Evolutionary conservation across 768 basidiomycete species (phyloP).

Genomic region (Bullera alba): DNA sequence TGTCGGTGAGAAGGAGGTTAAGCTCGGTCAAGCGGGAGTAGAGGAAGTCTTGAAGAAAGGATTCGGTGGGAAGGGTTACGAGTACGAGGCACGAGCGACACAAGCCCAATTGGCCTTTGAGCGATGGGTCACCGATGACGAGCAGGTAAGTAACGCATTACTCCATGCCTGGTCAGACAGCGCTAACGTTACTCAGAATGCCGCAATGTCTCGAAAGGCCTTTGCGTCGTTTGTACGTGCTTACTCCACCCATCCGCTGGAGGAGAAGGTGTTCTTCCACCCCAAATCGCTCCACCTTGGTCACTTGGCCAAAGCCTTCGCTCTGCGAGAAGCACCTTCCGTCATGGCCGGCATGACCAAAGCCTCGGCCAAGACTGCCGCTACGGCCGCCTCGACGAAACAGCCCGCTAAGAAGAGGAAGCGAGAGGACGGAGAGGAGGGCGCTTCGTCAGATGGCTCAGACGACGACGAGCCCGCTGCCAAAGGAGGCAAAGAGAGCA

Average conservation of each 20-base stretch:
- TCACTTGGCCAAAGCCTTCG: slow-evolving; percentile 53
- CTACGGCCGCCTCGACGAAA: no score
- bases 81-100: slow-evolving; percentile 83
- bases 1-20: slow-evolving; percentile 20
- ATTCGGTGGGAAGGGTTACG: slow-evolving; percentile 73
- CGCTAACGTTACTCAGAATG: slow-evolving; percentile 54
- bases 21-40: slow-evolving; percentile 57
- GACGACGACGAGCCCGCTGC: slow-evolving; percentile 44
- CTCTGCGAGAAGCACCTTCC: slow-evolving; percentile 42
- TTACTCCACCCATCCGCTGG: slow-evolving; percentile 90
- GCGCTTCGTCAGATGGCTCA: slow-evolving; percentile 40
- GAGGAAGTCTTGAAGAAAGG: slow-evolving; percentile 70
- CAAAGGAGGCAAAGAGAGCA: slow-evolving; percentile 33
- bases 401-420: slow-evolving; percentile 20
- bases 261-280: slow-evolving; percentile 95
- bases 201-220: slow-evolving; percentile 68
- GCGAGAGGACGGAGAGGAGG: slow-evolving; percentile 7
- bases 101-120: slow-evolving; percentile 94
- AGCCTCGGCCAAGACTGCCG: slow-evolving; percentile 9
- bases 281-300: slow-evolving; percentile 89
- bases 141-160: slow-evolving; percentile 54
- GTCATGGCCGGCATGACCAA: slow-evolving; percentile 16
- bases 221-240: slow-evolving; percentile 90
- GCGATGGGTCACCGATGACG: slow-evolving; percentile 72
- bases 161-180: not conserved